These are phyloP conservation scores for Stachybotrys chartarum DNA, from an alignment of 2,329 filamentous ascomycete species.

Conservation along the genomic window DNA sequence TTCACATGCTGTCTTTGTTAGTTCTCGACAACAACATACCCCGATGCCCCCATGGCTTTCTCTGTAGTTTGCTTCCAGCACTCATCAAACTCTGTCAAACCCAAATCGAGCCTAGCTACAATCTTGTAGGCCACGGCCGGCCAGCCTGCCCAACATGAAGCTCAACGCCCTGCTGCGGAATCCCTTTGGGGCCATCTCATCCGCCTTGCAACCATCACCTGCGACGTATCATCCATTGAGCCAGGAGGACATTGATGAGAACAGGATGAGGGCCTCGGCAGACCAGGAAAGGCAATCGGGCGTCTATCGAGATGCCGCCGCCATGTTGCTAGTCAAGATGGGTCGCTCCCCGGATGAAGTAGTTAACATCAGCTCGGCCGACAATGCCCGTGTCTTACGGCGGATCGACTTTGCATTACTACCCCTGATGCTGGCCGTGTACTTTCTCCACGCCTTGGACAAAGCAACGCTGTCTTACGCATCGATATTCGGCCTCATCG, in stretches of 20 bases:
- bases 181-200: not conserved
- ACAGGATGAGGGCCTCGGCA: not conserved
- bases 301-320: slow-evolving; percentile 32
- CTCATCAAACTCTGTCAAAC: not conserved
- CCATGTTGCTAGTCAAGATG: slow-evolving; percentile 35
- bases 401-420: slow-evolving; percentile 33
- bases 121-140: not conserved
- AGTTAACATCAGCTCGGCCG: slow-evolving; percentile 22
- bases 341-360: slow-evolving; percentile 25
- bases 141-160: not conserved
- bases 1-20: not conserved
- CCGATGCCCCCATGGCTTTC: not conserved
- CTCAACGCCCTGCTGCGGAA: not conserved
- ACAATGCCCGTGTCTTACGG: slow-evolving; percentile 26
- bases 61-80: not conserved
- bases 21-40: not conserved
- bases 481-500: slow-evolving; percentile 55
- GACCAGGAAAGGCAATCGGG: not conserved
- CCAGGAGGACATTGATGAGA: not conserved
- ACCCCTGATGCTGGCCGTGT: slow-evolving; percentile 47
- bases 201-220: slow-evolving; percentile 1
- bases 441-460: slow-evolving; percentile 57
- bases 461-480: slow-evolving; percentile 56
- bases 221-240: slow-evolving; percentile 15
- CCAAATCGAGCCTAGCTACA: not conserved